A percentile compares a stretch with the other conserved stretches of the same genome.
Evolutionary conservation across 2,329 filamentous ascomycete genomes (phyloP).

Genomic region (Colletotrichum sublineola): DNA sequence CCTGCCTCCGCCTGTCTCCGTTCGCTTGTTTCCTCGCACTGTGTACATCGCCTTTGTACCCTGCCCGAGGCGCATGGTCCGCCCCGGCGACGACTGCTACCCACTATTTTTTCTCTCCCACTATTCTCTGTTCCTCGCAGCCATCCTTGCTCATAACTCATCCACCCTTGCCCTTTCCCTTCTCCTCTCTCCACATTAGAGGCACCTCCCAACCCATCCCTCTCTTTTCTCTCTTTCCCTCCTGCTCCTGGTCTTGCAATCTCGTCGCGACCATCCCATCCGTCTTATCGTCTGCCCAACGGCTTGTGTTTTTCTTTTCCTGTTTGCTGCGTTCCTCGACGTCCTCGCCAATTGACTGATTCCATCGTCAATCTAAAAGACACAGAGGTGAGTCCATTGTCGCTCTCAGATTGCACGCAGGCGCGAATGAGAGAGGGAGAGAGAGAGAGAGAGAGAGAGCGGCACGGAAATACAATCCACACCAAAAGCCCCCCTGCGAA

Average conservation of each 20-base stretch:
- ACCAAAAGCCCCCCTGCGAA: conserved; percentile 11
- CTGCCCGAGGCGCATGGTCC: conserved; percentile 34
- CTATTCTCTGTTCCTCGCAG: conserved; percentile 32
- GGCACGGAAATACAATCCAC: conserved; percentile 6
- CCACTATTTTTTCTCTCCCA: conserved; percentile 29
- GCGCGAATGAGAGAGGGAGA: not conserved
- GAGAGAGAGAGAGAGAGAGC: conserved; percentile 25
- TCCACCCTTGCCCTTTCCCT: conserved; percentile 41
- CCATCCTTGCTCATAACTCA: conserved; percentile 40
- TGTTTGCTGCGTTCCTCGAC: conserved; percentile 41
- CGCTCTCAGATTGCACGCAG: conserved; percentile 1
- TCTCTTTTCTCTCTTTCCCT: conserved; percentile 44
- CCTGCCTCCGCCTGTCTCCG: not conserved
- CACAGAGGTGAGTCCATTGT: conserved; percentile 23
- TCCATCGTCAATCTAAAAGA: conserved; percentile 18
- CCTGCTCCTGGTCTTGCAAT: conserved; percentile 41
- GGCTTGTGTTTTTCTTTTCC: conserved; percentile 43
- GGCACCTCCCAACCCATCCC: conserved; percentile 43
- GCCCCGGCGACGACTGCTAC: conserved; percentile 33
- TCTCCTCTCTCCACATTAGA: conserved; percentile 44
- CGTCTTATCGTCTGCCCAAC: conserved; percentile 40
- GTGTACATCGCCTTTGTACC: conserved; percentile 20
- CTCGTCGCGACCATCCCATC: conserved; percentile 44
- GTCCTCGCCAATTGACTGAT: conserved; percentile 38
- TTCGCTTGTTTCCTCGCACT: not conserved